Percentiles rank a stretch among this genome's conserved stretches.
Evolutionary conservation across 2,329 filamentous ascomycete genomes (phyloP).

Genomic region (Onygena corvina): DNA sequence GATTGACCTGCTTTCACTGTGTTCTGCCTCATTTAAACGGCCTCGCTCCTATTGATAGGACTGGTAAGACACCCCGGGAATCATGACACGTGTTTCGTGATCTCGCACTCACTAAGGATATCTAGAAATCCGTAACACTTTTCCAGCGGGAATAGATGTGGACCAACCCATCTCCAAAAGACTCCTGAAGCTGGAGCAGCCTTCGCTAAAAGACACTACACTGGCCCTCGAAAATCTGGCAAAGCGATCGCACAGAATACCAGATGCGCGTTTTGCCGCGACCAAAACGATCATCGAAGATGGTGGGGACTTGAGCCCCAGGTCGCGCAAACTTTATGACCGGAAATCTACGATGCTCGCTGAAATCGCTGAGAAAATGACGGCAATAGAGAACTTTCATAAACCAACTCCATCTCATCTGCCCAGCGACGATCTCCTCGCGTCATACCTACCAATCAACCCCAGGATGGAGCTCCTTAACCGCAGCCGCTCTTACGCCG

Average conservation of each 20-base stretch:
- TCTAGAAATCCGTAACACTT: neutral
- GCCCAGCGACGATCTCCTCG: too few species aligned
- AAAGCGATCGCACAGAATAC: neutral
- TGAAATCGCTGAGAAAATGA: too few species aligned
- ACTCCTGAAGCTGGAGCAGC: neutral
- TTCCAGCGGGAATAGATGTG: neutral
- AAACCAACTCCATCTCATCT: too few species aligned
- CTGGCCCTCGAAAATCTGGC: neutral
- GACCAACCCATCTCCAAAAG: neutral
- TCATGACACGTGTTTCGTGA: neutral
- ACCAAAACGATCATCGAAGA: neutral
- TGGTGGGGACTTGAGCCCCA: too few species aligned
- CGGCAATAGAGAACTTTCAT: too few species aligned
- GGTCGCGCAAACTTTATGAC: too few species aligned
- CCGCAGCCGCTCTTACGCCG: too few species aligned
- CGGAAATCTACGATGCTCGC: too few species aligned
- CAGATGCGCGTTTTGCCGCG: neutral
- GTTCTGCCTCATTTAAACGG: neutral
- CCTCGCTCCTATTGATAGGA: neutral
- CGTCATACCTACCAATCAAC: too few species aligned
- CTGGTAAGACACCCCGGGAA: neutral
- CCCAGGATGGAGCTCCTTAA: too few species aligned
- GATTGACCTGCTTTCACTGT: conserved; percentile 2
- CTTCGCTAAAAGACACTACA: neutral
- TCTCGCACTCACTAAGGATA: neutral